Percentiles rank a stretch among this genome's conserved stretches.
These are phyloP conservation scores for Quercus tomentella DNA, from an alignment of 331 rosid genomes.

Conservation along the genomic window DNA sequence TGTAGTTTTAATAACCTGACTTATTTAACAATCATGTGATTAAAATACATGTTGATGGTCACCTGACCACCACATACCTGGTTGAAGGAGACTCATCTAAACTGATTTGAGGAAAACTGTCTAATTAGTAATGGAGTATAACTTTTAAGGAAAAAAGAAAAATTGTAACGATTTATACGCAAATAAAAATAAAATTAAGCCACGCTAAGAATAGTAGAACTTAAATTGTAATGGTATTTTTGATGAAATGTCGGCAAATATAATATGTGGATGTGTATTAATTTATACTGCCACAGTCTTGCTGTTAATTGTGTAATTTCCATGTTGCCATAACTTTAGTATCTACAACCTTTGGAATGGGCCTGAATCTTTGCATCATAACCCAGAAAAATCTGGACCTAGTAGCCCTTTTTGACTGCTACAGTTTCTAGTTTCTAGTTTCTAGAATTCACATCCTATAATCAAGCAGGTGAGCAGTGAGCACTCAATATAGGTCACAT, in stretches of 20 bases:
- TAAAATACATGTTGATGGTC: no score
- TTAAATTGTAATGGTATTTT: not conserved
- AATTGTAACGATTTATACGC: not conserved
- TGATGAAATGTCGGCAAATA: not conserved
- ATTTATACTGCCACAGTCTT: not conserved
- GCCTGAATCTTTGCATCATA: not conserved
- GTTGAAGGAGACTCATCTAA: no score
- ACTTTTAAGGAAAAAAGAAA: not conserved
- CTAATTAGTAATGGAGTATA: not conserved
- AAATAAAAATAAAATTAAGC: not conserved
- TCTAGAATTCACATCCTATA: not conserved
- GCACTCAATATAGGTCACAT: constrained; percentile 2
- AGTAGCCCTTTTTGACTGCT: not conserved
- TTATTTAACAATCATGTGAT: no score
- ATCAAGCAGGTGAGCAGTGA: not conserved
- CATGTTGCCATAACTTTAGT: not conserved
- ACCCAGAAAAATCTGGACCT: not conserved
- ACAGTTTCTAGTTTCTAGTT: not conserved
- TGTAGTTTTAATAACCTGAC: no score
- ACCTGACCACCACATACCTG: no score
- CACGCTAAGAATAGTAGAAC: not conserved
- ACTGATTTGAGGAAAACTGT: no score
- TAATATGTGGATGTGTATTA: not conserved
- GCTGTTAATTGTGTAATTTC: not conserved
- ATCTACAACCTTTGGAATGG: not conserved